These are phyloP conservation scores for Leishmania lainsoni DNA, from an alignment of 208 protist species.

Conservation along the genomic window DNA sequence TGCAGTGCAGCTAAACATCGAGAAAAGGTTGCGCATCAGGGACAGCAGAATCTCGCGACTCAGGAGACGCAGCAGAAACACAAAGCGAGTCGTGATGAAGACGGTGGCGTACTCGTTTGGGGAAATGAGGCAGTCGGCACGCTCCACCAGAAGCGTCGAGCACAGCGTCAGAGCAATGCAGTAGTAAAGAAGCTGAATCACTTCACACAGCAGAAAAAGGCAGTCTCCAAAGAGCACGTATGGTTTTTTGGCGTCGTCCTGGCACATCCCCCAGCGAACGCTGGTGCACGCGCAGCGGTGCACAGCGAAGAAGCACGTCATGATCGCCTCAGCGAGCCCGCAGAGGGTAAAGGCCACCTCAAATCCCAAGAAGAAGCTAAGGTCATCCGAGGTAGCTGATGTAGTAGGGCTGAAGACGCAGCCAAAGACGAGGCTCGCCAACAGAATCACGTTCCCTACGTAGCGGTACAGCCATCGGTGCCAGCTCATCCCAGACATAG, in stretches of 20 bases:
- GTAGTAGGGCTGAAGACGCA: slow-evolving; percentile 63
- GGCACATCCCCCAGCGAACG: slow-evolving; percentile 22
- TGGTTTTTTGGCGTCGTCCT: slow-evolving; percentile 25
- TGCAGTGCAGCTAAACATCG: slow-evolving; percentile 35
- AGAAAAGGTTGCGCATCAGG: slow-evolving; percentile 29
- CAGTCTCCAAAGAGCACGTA: slow-evolving; percentile 58
- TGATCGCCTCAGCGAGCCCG: slow-evolving; percentile 47
- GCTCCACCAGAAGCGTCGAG: slow-evolving; percentile 58
- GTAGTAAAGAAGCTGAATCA: slow-evolving; percentile 73
- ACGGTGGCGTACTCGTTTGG: slow-evolving; percentile 56
- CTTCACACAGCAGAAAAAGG: slow-evolving; percentile 56
- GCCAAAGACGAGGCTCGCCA: slow-evolving; percentile 58
- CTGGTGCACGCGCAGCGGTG: slow-evolving; percentile 49
- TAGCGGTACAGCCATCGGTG: slow-evolving; percentile 46
- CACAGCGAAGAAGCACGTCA: slow-evolving; percentile 49
- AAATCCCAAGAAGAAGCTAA: slow-evolving; percentile 64
- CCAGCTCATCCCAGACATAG: slow-evolving; percentile 50
- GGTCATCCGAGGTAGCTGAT: slow-evolving; percentile 34
- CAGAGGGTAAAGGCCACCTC: slow-evolving; percentile 59
- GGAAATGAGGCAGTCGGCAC: slow-evolving; percentile 41
- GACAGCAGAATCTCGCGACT: slow-evolving; percentile 58
- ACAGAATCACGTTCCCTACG: slow-evolving; percentile 46
- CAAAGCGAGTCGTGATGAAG: slow-evolving; percentile 70
- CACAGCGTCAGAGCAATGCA: slow-evolving; percentile 46
- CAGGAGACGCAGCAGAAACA: slow-evolving; percentile 64